Base-by-base conservation (phyloP, 1,139 yeast genomes). In the Kodamaea derodonti region DNA sequence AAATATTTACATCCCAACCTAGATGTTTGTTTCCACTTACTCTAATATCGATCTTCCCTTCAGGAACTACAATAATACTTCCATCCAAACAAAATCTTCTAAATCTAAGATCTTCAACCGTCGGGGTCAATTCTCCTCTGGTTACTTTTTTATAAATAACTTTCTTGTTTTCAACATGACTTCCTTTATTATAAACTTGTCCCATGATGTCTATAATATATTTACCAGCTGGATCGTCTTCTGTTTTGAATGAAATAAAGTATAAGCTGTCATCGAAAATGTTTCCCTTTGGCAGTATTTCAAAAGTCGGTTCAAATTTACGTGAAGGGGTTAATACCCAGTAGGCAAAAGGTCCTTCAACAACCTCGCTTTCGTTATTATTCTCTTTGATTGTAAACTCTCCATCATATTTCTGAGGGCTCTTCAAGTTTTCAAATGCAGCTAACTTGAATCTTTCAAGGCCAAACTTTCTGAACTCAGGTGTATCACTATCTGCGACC, bases 401-500 rank as follows among this genome's bases (percentile, higher is more conserved):
- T 8, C 84, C 86, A 4, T 58, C 51, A 50, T 81, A 84, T 14
- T 48, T 49, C 31, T 80, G 84, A 16, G 64, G 62, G 11, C 59
- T 48, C 4, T 63, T 52, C 24, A 84, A 56, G 26, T 84, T 75
- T 12, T 65, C 56, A 25, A 52, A 51, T 0, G 92, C 95, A 0
- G 95, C 95, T 35, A 76, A 60, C 40, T 70, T 65, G 56, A 88
- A 88, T 38, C 95, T 62, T 28, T 75, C 77, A 5, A 69, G 48
- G 0, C 95, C 96, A 41, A 71, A 65, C 35, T 69, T 65, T 26
- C 88, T 65, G 51, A 82, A 60, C 47, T 81, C 84, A 0, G 82
- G 79, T 1, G 80, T 69, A 46, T 86, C 94, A 37, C 84, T 79
- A 51, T 75, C 86, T 16, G 92, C 92, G 2, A 88, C 92, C 35